Evolutionary conservation across 2,329 filamentous ascomycete species (phyloP), one percentile per base, ranked within the genome.

Genomic region (Tolypocladium pustulatum): DNA sequence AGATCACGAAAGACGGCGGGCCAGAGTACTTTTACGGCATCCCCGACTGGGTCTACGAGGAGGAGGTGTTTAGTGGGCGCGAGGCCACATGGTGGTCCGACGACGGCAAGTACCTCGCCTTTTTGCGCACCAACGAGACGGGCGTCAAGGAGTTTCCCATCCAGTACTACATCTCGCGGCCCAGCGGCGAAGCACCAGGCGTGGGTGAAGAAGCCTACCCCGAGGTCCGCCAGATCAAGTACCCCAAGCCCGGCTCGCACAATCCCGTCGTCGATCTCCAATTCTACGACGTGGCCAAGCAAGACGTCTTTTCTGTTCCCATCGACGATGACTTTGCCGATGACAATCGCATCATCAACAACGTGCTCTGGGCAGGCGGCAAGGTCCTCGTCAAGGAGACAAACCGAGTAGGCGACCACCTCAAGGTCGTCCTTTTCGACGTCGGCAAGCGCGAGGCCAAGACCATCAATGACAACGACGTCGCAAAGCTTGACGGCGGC

Each of bases 11-110:
- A 57, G 93, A 99, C 69, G 94, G 95, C 15, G 90, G 93, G 0
- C 78, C 85, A 0, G 86, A 97, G 65, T 84, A 94, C 60, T 99
- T 99, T 73, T 97, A 99, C 67, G 94, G 94, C 22, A 85, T 97
- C 25, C 94, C 94, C 0, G 95, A 99, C 71, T 99, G 94, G 94
- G 94, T 97, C 0, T 96, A 96, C 67, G 90, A 95, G 69, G 79
- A 82, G 65, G 76, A 78, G 58, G 75, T 78, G 3, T 90, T 97
- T 62, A 73, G 78, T 17, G 87, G 83, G 1, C 89, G 90, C 65
- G 90, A 84, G 61, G 93, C 90, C 6, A 95, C 92, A 1, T 99
- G 95, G 94, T 99, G 92, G 92, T 93, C 91, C 38, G 82, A 87
- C 40, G 90, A 95, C 70, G 94, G 92, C 56, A 88, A 91, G 66